phyloP scores from a whole-genome alignment of 2,329 filamentous ascomycete genomes.

The Achaetomium macrosporum region DNA sequence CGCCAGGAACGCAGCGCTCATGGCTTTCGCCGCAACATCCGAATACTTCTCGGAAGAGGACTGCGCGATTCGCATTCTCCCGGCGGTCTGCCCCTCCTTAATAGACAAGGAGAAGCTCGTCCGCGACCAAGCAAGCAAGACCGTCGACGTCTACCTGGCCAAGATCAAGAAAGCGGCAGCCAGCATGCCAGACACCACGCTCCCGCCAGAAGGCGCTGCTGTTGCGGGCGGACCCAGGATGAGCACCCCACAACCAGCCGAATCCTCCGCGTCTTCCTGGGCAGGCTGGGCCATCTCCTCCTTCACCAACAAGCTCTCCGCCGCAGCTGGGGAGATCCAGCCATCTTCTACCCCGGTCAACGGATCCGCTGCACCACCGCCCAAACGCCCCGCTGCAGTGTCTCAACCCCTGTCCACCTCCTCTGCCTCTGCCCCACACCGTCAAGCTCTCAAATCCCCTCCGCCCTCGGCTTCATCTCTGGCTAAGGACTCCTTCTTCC shows the following conservation, averaged over 20 bases:
- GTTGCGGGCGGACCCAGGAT: constrained; percentile 62
- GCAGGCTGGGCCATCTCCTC: constrained; percentile 97
- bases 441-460: constrained; percentile 53
- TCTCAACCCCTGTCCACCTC: constrained; percentile 29
- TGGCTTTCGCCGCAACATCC: constrained; percentile 77
- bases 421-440: constrained; percentile 54
- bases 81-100: constrained; percentile 74
- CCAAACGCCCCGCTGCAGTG: constrained; percentile 28
- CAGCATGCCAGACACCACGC: constrained; percentile 71
- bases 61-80: constrained; percentile 75
- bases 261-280: constrained; percentile 59
- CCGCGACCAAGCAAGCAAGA: constrained; percentile 85
- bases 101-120: constrained; percentile 95
- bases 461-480: constrained; percentile 36
- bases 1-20: constrained; percentile 79
- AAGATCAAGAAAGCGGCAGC: constrained; percentile 73
- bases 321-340: constrained; percentile 82
- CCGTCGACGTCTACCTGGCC: constrained; percentile 77
- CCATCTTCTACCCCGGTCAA: constrained; percentile 38
- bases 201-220: constrained; percentile 58
- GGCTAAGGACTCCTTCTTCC: constrained; percentile 46
- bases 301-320: constrained; percentile 88
- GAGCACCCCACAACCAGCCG: constrained; percentile 63
- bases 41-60: constrained; percentile 90
- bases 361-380: constrained; percentile 33